Conservation (phyloP, 2,329 filamentous ascomycete species). For the Ceratocystis smalleyi region DNA sequence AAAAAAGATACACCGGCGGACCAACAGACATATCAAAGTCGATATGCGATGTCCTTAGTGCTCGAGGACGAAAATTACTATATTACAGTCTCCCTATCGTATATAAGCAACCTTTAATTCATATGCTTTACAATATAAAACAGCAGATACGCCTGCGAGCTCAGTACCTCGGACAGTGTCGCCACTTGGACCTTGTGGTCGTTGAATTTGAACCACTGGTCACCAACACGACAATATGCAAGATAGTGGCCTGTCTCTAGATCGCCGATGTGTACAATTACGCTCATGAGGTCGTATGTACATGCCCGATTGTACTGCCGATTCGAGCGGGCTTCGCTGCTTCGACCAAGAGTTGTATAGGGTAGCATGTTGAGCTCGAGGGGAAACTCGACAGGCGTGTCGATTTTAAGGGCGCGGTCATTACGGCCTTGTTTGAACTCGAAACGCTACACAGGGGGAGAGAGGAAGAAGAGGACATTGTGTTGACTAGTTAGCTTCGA, state of each 20-base stretch:
- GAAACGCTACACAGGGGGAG: conserved; percentile 39
- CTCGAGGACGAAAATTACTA: neutral
- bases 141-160: conserved; percentile 73
- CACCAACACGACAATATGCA: conserved; percentile 70
- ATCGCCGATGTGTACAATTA: conserved; percentile 85
- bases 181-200: conserved; percentile 83
- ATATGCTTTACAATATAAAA: conserved; percentile 65
- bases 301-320: conserved; percentile 49
- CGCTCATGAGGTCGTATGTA: conserved; percentile 73
- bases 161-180: conserved; percentile 68
- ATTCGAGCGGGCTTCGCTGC: conserved; percentile 31
- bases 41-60: no score
- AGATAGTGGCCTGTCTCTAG: conserved; percentile 87
- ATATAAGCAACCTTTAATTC: conserved; percentile 5
- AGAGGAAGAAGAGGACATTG: neutral
- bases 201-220: conserved; percentile 90
- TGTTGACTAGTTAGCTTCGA: neutral
- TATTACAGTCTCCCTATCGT: neutral
- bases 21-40: no score
- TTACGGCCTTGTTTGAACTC: conserved; percentile 53
- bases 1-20: neutral
- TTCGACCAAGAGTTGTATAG: conserved; percentile 57
- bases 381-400: conserved; percentile 73
- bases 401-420: conserved; percentile 69
- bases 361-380: conserved; percentile 78